Base-by-base conservation (phyloP, 805 yeast species). In the Candida nitratophila region DNA sequence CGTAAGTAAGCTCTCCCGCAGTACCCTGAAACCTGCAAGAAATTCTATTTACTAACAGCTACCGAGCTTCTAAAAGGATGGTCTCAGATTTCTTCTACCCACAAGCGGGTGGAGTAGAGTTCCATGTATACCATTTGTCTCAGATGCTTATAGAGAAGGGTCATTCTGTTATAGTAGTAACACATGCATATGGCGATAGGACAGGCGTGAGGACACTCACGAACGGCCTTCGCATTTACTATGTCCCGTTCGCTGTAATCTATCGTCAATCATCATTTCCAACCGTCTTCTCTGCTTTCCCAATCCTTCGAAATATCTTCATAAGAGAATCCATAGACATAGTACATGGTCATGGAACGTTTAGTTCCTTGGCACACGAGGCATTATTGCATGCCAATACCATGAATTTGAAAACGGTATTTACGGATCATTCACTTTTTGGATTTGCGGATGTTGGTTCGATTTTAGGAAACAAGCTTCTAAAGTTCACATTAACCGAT, bases 21-120 rank as follows among this genome's bases (percentile, higher is more conserved):
- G n/a, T n/a, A n/a, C n/a, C n/a, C n/a, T n/a, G n/a, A n/a, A n/a
- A n/a, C n/a, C n/a, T n/a, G n/a, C n/a, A n/a, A n/a, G n/a, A n/a
- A n/a, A n/a, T n/a, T n/a, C n/a, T n/a, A 24, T 24, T 24, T 24
- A 24, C 27, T 24, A 24, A 24, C 27, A 24, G 10, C 27, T 7
- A 24, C 10, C 10, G 10, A 24, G 10, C 10, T 24, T 24, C 27
- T 7, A 7, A 3, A 15, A 37, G 50, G 8, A 90, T 93, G 96
- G 86, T 90, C 4, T 86, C 95, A 37, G 99, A 93, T 64, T 93
- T 89, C 70, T 93, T 93, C 76, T 93, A 86, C 65, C 99, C 99
- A 11, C 99, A 93, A 60, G 84, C 97, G 0, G 99, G 99, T 3
- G 99, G 99, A 10, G 95, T 93, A 2, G 99, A 93, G 61, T 80